Evolutionary conservation across 108 stramenopile genomes (phyloP).

Genomic region (Skeletonema costatum): DNA sequence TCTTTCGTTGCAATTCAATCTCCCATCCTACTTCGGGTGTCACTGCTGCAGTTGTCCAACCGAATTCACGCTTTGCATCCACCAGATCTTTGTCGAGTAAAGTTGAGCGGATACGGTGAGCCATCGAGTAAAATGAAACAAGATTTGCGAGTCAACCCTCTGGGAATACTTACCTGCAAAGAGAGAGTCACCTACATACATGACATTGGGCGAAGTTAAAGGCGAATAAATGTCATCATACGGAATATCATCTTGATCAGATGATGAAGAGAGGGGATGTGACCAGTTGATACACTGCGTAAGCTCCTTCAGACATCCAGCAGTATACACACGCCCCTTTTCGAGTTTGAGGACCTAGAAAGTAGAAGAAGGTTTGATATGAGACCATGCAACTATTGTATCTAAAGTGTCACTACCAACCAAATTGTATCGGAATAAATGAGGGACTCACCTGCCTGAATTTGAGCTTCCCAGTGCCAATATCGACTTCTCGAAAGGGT

Average conservation of each 20-base stretch:
- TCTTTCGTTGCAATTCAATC: conserved; percentile 58
- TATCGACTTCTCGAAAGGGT: conserved; percentile 88
- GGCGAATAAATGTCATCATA: conserved; percentile 42
- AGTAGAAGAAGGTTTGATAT: background rate
- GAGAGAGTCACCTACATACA: conserved; percentile 96
- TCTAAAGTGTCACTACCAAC: background rate
- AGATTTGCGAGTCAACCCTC: background rate
- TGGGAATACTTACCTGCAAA: conserved; percentile 63
- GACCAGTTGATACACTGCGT: conserved; percentile 68
- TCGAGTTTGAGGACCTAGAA: conserved; percentile 55
- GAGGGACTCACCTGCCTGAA: conserved; percentile 61
- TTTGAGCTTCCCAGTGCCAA: conserved; percentile 54
- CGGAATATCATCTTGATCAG: conserved; percentile 8
- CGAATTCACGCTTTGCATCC: conserved; percentile 91
- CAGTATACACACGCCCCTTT: conserved; percentile 74
- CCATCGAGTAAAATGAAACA: background rate
- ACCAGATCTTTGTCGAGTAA: conserved; percentile 74
- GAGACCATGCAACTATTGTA: background rate
- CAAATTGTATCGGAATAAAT: background rate
- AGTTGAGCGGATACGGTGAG: background rate
- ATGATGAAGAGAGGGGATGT: conserved; percentile 18
- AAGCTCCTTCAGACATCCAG: conserved; percentile 80
- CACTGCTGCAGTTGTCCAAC: conserved; percentile 92
- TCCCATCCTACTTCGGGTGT: conserved; percentile 79
- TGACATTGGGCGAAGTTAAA: conserved; percentile 71